Base-by-base conservation (phyloP, 176 grass and related monocot species). In the Avena insularis region DNA sequence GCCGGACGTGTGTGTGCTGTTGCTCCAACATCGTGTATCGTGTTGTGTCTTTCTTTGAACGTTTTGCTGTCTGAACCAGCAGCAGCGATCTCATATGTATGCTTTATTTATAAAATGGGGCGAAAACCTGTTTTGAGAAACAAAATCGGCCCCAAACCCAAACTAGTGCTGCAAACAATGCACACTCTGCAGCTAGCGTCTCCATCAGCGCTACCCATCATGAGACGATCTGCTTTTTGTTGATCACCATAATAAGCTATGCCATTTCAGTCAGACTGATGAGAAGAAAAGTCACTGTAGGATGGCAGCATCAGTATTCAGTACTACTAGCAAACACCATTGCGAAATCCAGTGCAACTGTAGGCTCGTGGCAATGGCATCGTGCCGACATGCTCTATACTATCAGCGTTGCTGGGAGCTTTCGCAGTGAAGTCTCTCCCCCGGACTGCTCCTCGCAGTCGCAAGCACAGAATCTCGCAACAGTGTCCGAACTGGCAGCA, bases 301-400 rank as follows among this genome's bases (percentile, higher is more conserved):
- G 17, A 20, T 19, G 17, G 11, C 33, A 40, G 40, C 33, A 35
- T 35, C 33, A 35, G 33, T 25, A 25, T 25, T 25, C 25, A 25
- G 25, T 25, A 25, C 25, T 25, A 25, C 25, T 25, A 25, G 25
- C 25, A 25, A 25, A 25, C 25, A 25, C 25, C 25, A 25, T 25
- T 25, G 25, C 25, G 25, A 25, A 64, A 90, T 29, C 11, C 45
- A 64, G 80, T 65, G 47, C 25, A 20, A 83, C 79, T 59, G 81
- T 80, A 84, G 68, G 14, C 81, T 84, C 81, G 85, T 91, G 85
- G 73, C 81, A 25, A 35, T 4, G 33, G 0, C 40, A 43, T 4
- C 3, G 75, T 88, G 68, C 85, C 89, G 89, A 87, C 85, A 87
- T 91, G 66, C 81, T 33, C 43, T 48, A 73, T 12, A 35, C 33